Evolutionary conservation across 2,329 filamentous ascomycete species (phyloP), one percentile per base, ranked within the genome.

Genomic region (Claviceps sp.): DNA sequence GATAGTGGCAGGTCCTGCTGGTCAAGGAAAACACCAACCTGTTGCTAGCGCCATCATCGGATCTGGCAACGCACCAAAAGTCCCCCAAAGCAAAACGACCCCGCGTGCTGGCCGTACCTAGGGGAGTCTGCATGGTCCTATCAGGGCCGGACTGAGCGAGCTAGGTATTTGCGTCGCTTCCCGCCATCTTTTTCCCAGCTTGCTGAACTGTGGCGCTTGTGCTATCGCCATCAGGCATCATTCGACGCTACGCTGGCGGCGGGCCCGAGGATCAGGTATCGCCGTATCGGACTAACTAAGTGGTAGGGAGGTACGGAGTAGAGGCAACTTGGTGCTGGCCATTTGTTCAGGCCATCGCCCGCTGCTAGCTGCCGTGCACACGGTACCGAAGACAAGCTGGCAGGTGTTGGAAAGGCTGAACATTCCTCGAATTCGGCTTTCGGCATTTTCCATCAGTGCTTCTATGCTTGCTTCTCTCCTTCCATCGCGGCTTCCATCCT

Each of bases 81-180:
- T n/a, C 9, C 13, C 16, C 18, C 20, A 48, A 41, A 41, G 36
- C 26, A 51, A 41, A 47, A 52, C 48, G 52, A 55, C 50, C 50
- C 52, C 52, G 45, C 50, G 34, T 37, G 38, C 51, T 46, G 45
- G 38, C 42, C 11, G 7, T 44, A 44, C 14, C 42, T 26, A 44
- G 2, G 20, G 8, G 40, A 7, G 14, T 18, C 38, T 41, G 9
- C 16, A 4, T n/a, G 5, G 18, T 41, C 40, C 11, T 20, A 5
- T 20, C 6, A 8, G 18, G 16, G 5, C 16, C 8, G 38, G 38
- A n/a, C 20, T 43, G 30, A 9, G 11, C 30, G 30, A 11, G 30
- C 30, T 34, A 30, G 26, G 26, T 30, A 34, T 11, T 34, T 34
- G 30, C 30, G 30, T 11, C 30, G 30, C 30, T 34, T 34, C 30